Evolutionary conservation across 139 green algal species (phyloP).

Genomic region (Trebouxia sp.): DNA sequence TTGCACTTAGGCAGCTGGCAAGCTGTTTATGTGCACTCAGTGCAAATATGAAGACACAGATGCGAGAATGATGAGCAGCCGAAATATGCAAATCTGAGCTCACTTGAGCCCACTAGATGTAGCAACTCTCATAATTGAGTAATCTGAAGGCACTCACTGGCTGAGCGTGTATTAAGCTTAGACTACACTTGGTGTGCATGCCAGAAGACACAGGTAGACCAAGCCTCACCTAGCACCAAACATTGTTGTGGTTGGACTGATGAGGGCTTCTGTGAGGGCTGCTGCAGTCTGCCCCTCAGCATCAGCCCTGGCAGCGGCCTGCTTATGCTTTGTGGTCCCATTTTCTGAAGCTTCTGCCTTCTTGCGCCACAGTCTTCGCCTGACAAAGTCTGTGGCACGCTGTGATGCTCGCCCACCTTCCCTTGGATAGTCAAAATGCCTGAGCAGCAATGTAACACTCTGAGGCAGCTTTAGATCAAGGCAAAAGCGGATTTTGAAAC

Average conservation of each 20-base stretch:
- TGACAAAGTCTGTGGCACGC: conserved; percentile 49
- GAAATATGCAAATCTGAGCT: not conserved
- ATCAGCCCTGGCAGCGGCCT: not conserved
- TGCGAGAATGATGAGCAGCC: not conserved
- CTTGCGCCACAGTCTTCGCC: conserved; percentile 40
- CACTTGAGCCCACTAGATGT: no score
- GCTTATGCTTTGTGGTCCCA: not conserved
- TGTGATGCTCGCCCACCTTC: conserved; percentile 44
- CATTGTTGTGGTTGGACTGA: conserved; percentile 21
- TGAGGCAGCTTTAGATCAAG: no score
- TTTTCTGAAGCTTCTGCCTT: not conserved
- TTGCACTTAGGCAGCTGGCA: not conserved
- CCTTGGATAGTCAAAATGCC: conserved; percentile 52
- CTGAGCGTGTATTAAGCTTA: no score
- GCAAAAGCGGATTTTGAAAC: no score
- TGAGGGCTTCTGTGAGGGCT: conserved; percentile 25
- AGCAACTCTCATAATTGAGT: no score
- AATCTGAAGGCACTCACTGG: no score
- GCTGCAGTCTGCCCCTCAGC: not conserved
- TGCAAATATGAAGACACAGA: not conserved
- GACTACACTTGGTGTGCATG: not conserved
- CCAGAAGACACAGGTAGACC: not conserved
- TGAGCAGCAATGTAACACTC: conserved; percentile 3
- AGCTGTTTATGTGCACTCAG: not conserved
- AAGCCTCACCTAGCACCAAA: not conserved